Evolutionary conservation across 768 basidiomycete genomes (phyloP), one percentile per base, ranked within the genome.

Genomic region (Tulasnella sp.): DNA sequence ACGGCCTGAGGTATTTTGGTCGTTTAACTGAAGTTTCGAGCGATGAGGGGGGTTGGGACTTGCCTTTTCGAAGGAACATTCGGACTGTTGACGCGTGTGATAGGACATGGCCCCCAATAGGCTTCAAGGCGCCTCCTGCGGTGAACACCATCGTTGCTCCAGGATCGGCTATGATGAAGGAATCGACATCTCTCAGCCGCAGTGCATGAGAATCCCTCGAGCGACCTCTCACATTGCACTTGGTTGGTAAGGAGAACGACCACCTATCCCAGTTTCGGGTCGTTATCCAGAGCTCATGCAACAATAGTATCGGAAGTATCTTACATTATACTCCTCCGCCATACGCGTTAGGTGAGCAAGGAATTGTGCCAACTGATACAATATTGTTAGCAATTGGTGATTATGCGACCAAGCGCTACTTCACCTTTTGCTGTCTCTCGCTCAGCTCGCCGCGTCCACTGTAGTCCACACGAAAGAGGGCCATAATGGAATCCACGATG

Each of bases 401-500:
- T 51, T 59, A 49, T 27, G 15, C 14, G 31, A 27, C 12, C 35
- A 58, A 37, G 23, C 15, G 49, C 23, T 23, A 46, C 7, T 64
- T 42, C 48, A 81, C 86, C 73, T 91, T 91, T 67, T 97, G 93
- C 66, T 93, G 92, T 50, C 92, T 76, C 71, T 93, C 91, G 63
- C 90, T 92, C 37, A 96, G 71, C 67, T 96, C 94, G 29, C 93
- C 94, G 73, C 93, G 74, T 19, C 93, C 93, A 3, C 87, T 88
- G 67, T 74, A 98, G 69, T 98, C 93, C 41, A 91, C 87, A 17
- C 91, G 81, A 69, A 98, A 98, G 5, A 94, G 76, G 27, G 93
- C 94, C 89, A 98, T 94, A 60, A 97, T 93, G 63, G 88, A 92
- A 67, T 97, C 94, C 34, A 97, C 79, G 58, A 97, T 91, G 84